Base-by-base conservation (phyloP, 2,329 filamentous ascomycete species). In the Pezizomycotina sp. region DNA sequence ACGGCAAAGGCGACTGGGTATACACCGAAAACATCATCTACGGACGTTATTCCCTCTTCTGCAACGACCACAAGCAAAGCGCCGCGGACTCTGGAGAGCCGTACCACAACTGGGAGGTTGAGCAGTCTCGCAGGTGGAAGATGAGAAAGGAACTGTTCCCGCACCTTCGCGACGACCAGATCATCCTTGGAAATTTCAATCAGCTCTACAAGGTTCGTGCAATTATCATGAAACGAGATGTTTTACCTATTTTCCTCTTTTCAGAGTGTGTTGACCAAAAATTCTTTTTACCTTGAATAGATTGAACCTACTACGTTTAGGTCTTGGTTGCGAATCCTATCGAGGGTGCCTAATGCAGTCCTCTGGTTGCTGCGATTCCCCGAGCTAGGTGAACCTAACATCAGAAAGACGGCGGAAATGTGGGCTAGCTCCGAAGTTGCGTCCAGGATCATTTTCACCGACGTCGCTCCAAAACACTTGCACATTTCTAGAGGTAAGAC, bases 1-100 rank as follows among this genome's bases (percentile, higher is more conserved):
- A 71, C 31, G 70, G 77, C 2, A 62, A 66, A 1, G 77, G 81
- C 20, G 69, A 78, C 42, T 98, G 89, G 89, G 72, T 98, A 22
- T 98, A 98, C 54, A 81, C 79, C 2, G 89, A 98, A 57, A 98
- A 93, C 54, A 80, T 98, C 45, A 80, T 98, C 34, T 98, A 84
- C 56, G 91, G 82, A 35, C 72, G 77, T 5, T 79, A 93, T 51
- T 93, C 84, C 0, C 98, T 98, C 60, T 98, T 98, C 62, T 98
- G 89, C 55, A 95, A 89, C 53, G 89, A 98, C 48, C 89, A 98
- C 56, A 72, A 80, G 31, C 84, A 95, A 56, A 93, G 84, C 37
- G 81, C 81, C 12, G 71, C 73, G 1, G 80, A 86, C 50, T 64
- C 69, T 0, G 60, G 67, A 41, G 78, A 82, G 45, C 66, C 63